Evolutionary conservation across 192 early-diverging fungal species (phyloP).

Genomic region (Podila verticillata): DNA sequence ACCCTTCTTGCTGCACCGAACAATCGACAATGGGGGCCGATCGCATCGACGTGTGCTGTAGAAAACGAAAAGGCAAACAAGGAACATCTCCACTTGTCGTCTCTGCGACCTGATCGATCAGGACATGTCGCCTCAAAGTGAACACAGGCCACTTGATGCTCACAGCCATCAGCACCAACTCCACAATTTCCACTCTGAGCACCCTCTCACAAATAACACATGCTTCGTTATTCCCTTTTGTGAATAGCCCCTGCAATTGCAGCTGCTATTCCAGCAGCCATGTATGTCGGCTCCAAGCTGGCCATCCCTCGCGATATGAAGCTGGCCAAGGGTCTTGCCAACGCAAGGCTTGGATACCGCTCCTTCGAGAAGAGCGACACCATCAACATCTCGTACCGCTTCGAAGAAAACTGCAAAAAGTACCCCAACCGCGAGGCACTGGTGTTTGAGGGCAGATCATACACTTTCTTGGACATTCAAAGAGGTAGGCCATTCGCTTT

Average conservation of each 20-base stretch:
- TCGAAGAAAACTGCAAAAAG: constrained; percentile 52
- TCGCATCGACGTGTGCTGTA: too few species aligned
- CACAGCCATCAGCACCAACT: too few species aligned
- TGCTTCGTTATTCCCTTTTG: too few species aligned
- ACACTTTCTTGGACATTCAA: constrained; percentile 59
- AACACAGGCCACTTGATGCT: too few species aligned
- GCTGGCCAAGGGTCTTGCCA: constrained; percentile 42
- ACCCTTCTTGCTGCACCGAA: too few species aligned
- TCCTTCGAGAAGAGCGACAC: constrained; percentile 55
- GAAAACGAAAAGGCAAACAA: too few species aligned
- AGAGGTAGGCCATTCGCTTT: constrained; percentile 39
- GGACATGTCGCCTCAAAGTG: too few species aligned
- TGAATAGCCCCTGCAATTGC: constrained; percentile 23
- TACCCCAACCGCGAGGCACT: constrained; percentile 55
- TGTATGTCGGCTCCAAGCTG: constrained; percentile 59
- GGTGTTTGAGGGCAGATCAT: constrained; percentile 59
- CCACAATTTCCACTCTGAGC: too few species aligned
- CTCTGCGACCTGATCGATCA: too few species aligned
- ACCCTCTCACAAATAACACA: too few species aligned
- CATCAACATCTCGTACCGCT: constrained; percentile 57
- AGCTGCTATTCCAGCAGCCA: constrained; percentile 51
- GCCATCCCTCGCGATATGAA: constrained; percentile 52
- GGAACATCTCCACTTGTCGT: too few species aligned
- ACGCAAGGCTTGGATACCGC: constrained; percentile 38
- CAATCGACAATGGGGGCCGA: too few species aligned